These are phyloP conservation scores for Verticillium zaregamsianum DNA, from an alignment of 2,329 filamentous ascomycete species.

Conservation along the genomic window DNA sequence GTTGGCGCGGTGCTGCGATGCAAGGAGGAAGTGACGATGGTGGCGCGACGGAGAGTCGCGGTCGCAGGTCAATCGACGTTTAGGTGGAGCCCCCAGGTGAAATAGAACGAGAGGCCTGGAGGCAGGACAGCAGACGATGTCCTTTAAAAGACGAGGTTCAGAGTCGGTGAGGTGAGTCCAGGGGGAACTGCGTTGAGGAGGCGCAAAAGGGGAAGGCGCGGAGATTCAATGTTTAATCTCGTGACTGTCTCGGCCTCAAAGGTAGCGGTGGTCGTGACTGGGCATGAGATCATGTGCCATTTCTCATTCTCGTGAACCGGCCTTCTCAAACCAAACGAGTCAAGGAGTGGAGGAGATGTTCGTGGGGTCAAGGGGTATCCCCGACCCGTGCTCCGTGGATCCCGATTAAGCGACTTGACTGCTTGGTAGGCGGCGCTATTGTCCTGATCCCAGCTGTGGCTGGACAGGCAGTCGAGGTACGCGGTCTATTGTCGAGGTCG, in stretches of 20 bases:
- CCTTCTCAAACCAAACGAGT: not conserved
- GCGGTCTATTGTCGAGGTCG: too few relatives aligned
- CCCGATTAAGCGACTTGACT: not conserved
- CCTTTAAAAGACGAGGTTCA: not conserved
- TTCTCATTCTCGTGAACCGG: not conserved
- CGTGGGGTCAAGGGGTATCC: not conserved
- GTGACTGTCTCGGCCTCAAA: not conserved
- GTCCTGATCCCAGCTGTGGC: not conserved
- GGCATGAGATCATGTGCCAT: not conserved
- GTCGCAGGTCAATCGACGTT: not conserved
- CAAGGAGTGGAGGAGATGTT: not conserved
- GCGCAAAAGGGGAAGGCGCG: not conserved
- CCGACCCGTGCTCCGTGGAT: not conserved
- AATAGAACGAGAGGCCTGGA: not conserved
- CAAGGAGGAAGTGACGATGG: slow-evolving; percentile 1
- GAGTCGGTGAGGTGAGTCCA: not conserved
- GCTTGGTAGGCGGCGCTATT: not conserved
- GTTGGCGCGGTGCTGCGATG: not conserved
- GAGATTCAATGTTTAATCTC: not conserved
- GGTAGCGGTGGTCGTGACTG: not conserved
- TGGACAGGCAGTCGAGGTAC: not conserved
- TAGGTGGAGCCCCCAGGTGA: not conserved
- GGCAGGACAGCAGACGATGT: too few relatives aligned
- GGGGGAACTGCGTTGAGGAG: not conserved
- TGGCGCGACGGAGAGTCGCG: slow-evolving; percentile 1